Base-by-base conservation (phyloP, 2,329 filamentous ascomycete genomes). In the Verticillium tricorpus region DNA sequence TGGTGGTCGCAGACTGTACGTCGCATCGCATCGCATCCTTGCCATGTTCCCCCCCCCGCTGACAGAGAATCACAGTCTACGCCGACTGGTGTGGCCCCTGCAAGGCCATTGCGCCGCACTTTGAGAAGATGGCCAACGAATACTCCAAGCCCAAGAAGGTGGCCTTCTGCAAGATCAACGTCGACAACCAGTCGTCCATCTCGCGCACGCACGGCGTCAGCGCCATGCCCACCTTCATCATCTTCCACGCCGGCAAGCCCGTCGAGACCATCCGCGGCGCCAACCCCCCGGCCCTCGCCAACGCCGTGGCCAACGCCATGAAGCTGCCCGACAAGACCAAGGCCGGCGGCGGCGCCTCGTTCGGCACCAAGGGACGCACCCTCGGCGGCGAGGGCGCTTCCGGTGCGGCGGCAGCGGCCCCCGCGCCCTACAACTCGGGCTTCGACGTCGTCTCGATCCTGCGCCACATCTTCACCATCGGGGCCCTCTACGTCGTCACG, bases 81-180 rank as follows among this genome's bases (percentile, higher is more conserved):
- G 94, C 94, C 75, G 91, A 96, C 78, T 97, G 92, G 91, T 98
- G 93, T 76, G 90, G 89, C 61, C 93, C 94, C 71, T 97, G 93
- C 85, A 96, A 96, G 79, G 86, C 89, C 73, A 96, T 98, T 67
- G 91, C 91, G 58, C 94, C 94, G 22, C 86, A 91, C 62, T 98
- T 96, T 76, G 92, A 97, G 72, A 87, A 89, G 69, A 88, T 98
- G 62, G 86, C 93, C 57, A 82, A 84, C 63, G 90, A 94, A 74
- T 86, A 95, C 71, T 88, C 92, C 57, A 88, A 92, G 67, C 89
- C 92, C 17, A 89, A 89, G 71, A 88, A 88, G 72, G 90, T 98
- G 70, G 90, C 91, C 56, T 99, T 98, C 74, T 88, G 87, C 72
- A 98, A 97, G 78, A 87, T 98, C 80, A 89, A 98, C 80, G 92